Base-by-base conservation (phyloP, 31 red algal species). In the Endocladia muricata region DNA sequence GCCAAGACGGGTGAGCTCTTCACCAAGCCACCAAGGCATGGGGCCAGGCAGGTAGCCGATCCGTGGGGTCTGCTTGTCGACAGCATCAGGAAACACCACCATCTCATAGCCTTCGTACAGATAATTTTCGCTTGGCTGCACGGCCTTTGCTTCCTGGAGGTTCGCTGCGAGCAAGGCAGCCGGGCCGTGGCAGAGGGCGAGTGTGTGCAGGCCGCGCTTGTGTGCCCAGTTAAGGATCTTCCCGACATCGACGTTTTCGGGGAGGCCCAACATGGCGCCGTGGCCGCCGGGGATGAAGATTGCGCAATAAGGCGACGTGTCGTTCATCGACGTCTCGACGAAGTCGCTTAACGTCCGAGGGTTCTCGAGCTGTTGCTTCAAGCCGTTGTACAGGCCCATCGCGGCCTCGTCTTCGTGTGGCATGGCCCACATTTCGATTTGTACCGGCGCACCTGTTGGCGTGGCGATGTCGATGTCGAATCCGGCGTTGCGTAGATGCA, bases 221-320 rank as follows among this genome's bases (percentile, higher is more conserved):
- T 64, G 59, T 11, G 59, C 59, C 17, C 11, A 11, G 59, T 25
- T 11, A 11, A 64, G 25, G 17, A 64, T 11, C 19, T 25, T 15
- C 25, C 59, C 59, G 25, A 64, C 15, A 64, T 64, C 19, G 19
- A 25, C 59, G 59, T 25, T 64, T 23, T 23, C 9, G 59, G 59
- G 59, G 28, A 64, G 59, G 25, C 28, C 28, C 15, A 64, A 21
- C 59, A 64, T 64, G 59, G 59, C 59, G 17, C 59, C 59, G 25
- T 64, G 59, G 59, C 59, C 59, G 13, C 59, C 59, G 59, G 59
- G 59, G 59, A 64, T 64, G 25, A 64, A 64, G 17, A 64, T 25
- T 11, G 59, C 59, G 59, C 15, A 15, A 25, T 64, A 64, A 11
- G 13, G 17, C 17, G 15, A 17, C 17, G 17, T 17, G 25, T 15